Evolutionary conservation across 495 filamentous ascomycete genomes (phyloP), one percentile per base, ranked within the genome.

Genomic region (Pyrenula aspistea): DNA sequence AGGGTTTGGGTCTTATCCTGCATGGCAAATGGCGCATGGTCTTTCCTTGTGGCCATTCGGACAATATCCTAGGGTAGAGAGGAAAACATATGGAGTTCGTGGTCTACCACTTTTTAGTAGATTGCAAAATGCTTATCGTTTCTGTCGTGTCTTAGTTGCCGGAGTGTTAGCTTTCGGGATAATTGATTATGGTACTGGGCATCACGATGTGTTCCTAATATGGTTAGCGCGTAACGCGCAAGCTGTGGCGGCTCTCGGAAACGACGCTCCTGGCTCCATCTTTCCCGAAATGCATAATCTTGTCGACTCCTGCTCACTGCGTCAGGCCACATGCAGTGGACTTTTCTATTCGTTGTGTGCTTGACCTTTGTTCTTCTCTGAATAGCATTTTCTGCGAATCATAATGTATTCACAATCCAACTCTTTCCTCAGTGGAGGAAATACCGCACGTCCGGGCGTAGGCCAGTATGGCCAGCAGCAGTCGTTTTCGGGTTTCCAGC

Each of bases 361-460:
- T 42, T 42, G 31, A 42, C 31, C 15, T 42, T n/a, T n/a, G n/a
- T n/a, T 15, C 4, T 42, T 42, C 31, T 42, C 57, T 58, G 56
- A 61, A 55, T 58, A 61, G 56, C 60, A 73, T 72, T 56, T 57
- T 67, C 57, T 55, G 63, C 50, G 53, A 66, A 57, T n/a, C n/a
- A 15, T 68, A 73, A 95, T 96, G 91, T 96, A 84, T 75, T 91
- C 90, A 49, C 87, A 85, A 65, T 88, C 89, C 57, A 91, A 84
- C 75, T 84, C 88, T 53, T 95, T 84, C 67, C 75, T 93, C 59
- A 88, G 89, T 65, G 84, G 83, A 71, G 81, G 76, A 69, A 87
- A 84, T 69, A 84, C 73, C 72, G 75, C 80, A 67, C 89, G 87
- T 59, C 87, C 88, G 10, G 86, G 83, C 57, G 79, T 83, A 82